phyloP scores from a whole-genome alignment of 768 basidiomycete genomes.

The Tubosaeta brunneosetosa region DNA sequence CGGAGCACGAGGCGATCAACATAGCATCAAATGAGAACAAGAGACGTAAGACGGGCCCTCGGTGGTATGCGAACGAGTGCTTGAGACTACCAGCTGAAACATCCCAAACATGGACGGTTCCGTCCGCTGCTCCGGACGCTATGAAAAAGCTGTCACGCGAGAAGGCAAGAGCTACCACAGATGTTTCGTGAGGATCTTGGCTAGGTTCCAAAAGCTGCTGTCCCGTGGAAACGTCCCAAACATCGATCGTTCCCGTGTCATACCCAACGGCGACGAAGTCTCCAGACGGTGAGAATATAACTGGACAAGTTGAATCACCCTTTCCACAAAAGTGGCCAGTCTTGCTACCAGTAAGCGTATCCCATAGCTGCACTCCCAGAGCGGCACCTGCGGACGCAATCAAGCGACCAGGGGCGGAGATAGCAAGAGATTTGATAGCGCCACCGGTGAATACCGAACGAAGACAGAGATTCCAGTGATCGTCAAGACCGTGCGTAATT shows the following conservation, averaged over 20 bases:
- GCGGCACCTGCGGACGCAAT: constrained; percentile 14
- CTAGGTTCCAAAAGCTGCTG: constrained; percentile 5
- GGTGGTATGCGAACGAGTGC: constrained; percentile 12
- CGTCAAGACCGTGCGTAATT: constrained; percentile 5
- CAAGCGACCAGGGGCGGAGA: constrained; percentile 15
- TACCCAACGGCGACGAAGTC: constrained; percentile 13
- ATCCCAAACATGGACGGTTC: constrained; percentile 17
- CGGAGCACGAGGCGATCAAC: constrained; percentile 14
- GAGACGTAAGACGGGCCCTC: constrained; percentile 13
- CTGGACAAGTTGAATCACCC: constrained; percentile 11
- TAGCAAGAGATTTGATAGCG: constrained; percentile 11
- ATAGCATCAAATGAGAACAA: constrained; percentile 15
- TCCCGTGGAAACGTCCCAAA: constrained; percentile 19
- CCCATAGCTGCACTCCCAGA: constrained; percentile 37
- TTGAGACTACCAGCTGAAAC: constrained; percentile 1
- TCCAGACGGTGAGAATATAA: constrained; percentile 14
- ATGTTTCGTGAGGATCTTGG: not conserved
- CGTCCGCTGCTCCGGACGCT: constrained; percentile 14
- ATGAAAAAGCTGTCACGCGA: constrained; percentile 6
- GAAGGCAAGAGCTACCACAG: constrained; percentile 11
- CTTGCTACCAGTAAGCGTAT: constrained; percentile 11
- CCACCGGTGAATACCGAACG: constrained; percentile 9
- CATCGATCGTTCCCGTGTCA: constrained; percentile 8
- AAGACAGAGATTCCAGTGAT: constrained; percentile 13
- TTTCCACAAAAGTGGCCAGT: constrained; percentile 8